Conservation (phyloP, 2,329 filamentous ascomycete species). For the Colletotrichum incanum region DNA sequence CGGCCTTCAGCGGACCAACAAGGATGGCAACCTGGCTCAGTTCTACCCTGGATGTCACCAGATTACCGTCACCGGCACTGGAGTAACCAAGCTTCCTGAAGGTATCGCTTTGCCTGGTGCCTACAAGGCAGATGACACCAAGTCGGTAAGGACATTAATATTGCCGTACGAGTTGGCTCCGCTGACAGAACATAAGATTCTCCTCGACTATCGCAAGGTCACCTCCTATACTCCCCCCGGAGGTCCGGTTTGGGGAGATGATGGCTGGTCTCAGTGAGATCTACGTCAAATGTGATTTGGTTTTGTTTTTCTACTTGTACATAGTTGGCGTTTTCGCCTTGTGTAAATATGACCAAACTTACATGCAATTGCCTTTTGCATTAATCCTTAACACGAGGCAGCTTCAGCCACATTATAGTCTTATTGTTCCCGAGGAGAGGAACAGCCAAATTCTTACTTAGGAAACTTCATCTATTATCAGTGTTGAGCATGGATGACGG, state of each 20-base stretch:
- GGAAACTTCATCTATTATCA: no score
- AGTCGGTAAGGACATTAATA: slow-evolving; percentile 26
- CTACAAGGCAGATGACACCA: slow-evolving; percentile 46
- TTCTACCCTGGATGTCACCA: slow-evolving; percentile 73
- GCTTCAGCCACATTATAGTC: no score
- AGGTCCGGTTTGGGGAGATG: slow-evolving; percentile 44
- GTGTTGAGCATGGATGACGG: no score
- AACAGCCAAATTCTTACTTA: no score
- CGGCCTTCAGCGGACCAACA: slow-evolving; percentile 65
- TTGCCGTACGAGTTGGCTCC: fast-evolving
- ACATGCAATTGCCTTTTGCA: background rate
- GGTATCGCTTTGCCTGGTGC: slow-evolving; percentile 47
- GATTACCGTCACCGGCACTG: slow-evolving; percentile 66
- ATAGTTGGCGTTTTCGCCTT: slow-evolving; percentile 11
- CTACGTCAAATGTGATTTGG: background rate
- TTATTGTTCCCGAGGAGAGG: no score
- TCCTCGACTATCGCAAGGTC: slow-evolving; percentile 48
- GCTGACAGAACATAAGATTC: slow-evolving; percentile 43
- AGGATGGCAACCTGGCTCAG: slow-evolving; percentile 65
- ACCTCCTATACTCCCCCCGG: slow-evolving; percentile 48
- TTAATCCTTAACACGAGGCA: no score
- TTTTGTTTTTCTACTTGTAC: background rate
- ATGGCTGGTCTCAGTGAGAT: slow-evolving; percentile 41
- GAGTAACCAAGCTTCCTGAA: slow-evolving; percentile 53
- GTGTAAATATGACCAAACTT: background rate